Evolutionary conservation across 176 grass and related monocot genomes (phyloP), one percentile per base, ranked within the genome.

Genomic region (Oropetium thomaeum): DNA sequence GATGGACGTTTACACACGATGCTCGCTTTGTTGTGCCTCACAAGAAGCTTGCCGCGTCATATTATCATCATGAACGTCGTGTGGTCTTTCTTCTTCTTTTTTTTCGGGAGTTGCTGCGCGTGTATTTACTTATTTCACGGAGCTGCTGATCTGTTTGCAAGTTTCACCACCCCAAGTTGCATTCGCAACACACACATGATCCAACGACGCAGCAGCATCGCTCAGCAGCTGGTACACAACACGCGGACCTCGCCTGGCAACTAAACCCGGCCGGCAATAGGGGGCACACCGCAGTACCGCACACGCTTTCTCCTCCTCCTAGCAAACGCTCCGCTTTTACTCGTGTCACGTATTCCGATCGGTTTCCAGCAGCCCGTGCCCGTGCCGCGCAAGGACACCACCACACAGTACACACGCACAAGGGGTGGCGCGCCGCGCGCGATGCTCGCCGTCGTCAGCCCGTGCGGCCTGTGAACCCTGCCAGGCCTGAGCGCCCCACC

Each of bases 271-370:
- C 42, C 41, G 10, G 25, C 59, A 40, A 40, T 53, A 30, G 53
- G 12, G 61, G n/a, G n/a, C n/a, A n/a, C n/a, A n/a, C n/a, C n/a
- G n/a, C n/a, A n/a, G n/a, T n/a, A n/a, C n/a, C 26, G 64, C 33
- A 22, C 55, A 34, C 70, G 58, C 73, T 75, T 75, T 20, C 79
- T n/a, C 55, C 55, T n/a, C n/a, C n/a, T n/a, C n/a, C n/a, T n/a
- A n/a, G n/a, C n/a, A n/a, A n/a, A n/a, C n/a, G n/a, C n/a, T n/a
- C n/a, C n/a, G n/a, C n/a, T n/a, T 10, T 42, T 42, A 42, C 41
- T 42, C 41, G 10, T 42, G 41, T 42, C 41, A 42, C 3, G 10
- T n/a, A n/a, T n/a, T n/a, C n/a, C n/a, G n/a, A n/a, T n/a, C n/a
- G n/a, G n/a, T n/a, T n/a, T n/a, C 35, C 35, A 38, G 6, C 40